phyloP scores from a whole-genome alignment of 2,329 filamentous ascomycete genomes.

The Curvularia sp. region DNA sequence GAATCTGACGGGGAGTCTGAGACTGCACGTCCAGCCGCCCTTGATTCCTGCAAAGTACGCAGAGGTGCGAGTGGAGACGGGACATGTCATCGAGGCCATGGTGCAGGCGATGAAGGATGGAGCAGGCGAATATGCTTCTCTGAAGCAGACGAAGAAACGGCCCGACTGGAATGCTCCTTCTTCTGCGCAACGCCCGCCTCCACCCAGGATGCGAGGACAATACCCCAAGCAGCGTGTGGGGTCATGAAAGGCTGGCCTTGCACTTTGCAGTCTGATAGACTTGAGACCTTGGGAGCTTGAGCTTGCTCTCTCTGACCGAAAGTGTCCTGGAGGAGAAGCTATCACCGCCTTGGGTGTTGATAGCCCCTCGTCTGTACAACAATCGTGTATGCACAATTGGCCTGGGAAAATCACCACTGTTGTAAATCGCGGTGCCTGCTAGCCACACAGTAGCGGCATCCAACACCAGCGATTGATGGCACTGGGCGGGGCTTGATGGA shows the following conservation, averaged over 20 bases:
- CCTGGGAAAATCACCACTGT: neutral
- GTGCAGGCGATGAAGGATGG: slow-evolving; percentile 1
- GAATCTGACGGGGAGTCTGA: slow-evolving; percentile 37
- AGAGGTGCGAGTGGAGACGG: slow-evolving; percentile 34
- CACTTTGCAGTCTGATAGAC: neutral
- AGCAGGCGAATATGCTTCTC: neutral
- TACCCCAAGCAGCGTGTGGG: neutral
- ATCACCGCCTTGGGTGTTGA: neutral
- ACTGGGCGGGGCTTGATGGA: neutral
- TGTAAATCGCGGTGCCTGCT: neutral
- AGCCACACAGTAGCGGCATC: neutral
- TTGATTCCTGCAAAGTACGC: slow-evolving; percentile 41
- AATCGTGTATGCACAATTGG: neutral
- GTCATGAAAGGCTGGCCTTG: neutral
- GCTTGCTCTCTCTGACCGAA: neutral
- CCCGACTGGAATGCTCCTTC: neutral
- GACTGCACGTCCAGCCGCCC: slow-evolving; percentile 30
- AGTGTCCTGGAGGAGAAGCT: neutral
- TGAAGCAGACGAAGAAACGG: neutral
- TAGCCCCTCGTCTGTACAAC: neutral
- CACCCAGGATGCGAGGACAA: neutral
- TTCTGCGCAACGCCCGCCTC: slow-evolving; percentile 3
- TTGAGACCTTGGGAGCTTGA: neutral
- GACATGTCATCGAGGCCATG: slow-evolving; percentile 26
- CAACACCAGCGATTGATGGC: neutral